These are phyloP conservation scores for Yamadazyma oceani DNA, from an alignment of 1,139 yeast species.

Conservation along the genomic window DNA sequence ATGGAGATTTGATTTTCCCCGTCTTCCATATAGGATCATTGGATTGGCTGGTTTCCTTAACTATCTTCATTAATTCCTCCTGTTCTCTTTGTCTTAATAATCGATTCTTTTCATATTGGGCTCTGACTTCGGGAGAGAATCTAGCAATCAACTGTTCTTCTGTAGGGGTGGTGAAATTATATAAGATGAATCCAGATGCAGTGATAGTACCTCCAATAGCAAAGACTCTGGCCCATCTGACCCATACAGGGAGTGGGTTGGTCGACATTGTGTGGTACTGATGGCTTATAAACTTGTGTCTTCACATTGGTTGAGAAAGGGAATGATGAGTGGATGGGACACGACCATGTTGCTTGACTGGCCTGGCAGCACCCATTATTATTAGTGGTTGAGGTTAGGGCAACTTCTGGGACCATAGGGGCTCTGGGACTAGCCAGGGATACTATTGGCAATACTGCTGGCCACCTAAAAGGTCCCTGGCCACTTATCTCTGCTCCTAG, in stretches of 20 bases:
- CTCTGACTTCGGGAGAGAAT: conserved; percentile 81
- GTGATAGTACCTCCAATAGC: conserved; percentile 66
- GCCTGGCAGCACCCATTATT: too few relatives aligned
- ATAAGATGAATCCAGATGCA: conserved; percentile 65
- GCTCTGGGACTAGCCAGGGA: too few relatives aligned
- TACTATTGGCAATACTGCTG: too few relatives aligned
- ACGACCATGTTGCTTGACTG: too few relatives aligned
- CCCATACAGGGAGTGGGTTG: neutral
- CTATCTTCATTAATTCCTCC: conserved; percentile 64
- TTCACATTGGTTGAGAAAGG: neutral
- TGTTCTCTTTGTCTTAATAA: conserved; percentile 66
- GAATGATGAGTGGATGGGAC: too few relatives aligned
- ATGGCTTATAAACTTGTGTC: neutral
- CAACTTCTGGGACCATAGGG: too few relatives aligned
- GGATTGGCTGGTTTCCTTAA: conserved; percentile 58
- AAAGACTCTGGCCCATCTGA: conserved; percentile 1
- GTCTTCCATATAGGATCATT: conserved; percentile 82
- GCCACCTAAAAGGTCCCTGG: too few relatives aligned
- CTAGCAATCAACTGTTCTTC: conserved; percentile 74
- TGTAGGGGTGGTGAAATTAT: conserved; percentile 74
- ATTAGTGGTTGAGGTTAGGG: too few relatives aligned
- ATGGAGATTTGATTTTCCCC: conserved; percentile 67
- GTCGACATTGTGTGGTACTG: neutral
- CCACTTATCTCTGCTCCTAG: too few relatives aligned
- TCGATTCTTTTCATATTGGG: conserved; percentile 69